Conservation (phyloP, 192 early-diverging fungal genomes). For the Coemansia sp. region DNA sequence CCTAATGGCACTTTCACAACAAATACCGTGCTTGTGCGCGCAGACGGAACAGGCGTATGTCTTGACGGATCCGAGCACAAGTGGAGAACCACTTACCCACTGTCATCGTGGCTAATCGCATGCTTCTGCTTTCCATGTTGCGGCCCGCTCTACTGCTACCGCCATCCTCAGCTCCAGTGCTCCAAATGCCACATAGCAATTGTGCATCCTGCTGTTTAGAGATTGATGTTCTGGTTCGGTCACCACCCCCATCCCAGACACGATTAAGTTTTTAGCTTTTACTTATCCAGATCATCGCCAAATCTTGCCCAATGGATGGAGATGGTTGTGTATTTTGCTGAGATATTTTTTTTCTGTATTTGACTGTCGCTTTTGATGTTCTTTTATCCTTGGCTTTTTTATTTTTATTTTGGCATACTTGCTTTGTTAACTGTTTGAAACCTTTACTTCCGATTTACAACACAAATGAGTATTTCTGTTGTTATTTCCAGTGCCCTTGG, state of each 20-base stretch:
- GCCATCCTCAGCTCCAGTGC: slow-evolving; percentile 29
- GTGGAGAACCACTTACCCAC: slow-evolving; percentile 29
- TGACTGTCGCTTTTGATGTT: too few relatives aligned
- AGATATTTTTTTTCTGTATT: too few relatives aligned
- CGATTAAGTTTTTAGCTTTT: background rate
- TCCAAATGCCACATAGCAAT: slow-evolving; percentile 29
- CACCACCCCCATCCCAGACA: background rate
- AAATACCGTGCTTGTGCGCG: slow-evolving; percentile 32
- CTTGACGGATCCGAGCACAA: slow-evolving; percentile 17
- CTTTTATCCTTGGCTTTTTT: background rate
- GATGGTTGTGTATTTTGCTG: too few relatives aligned
- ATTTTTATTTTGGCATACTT: background rate
- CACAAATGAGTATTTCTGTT: slow-evolving; percentile 6
- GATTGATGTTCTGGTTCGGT: background rate
- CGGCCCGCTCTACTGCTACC: slow-evolving; percentile 34
- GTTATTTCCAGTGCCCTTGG: slow-evolving; percentile 49
- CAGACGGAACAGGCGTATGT: slow-evolving; percentile 39
- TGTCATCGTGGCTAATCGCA: slow-evolving; percentile 17
- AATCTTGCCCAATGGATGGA: too few relatives aligned
- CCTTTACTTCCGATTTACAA: background rate
- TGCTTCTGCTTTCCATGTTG: slow-evolving; percentile 30
- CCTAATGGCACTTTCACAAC: background rate
- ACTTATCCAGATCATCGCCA: background rate
- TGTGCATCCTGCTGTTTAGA: slow-evolving; percentile 10
- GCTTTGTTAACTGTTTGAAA: too few relatives aligned